Evolutionary conservation across 306 rosid genomes (phyloP).

Genomic region (Pterocarpus macrocarpus): DNA sequence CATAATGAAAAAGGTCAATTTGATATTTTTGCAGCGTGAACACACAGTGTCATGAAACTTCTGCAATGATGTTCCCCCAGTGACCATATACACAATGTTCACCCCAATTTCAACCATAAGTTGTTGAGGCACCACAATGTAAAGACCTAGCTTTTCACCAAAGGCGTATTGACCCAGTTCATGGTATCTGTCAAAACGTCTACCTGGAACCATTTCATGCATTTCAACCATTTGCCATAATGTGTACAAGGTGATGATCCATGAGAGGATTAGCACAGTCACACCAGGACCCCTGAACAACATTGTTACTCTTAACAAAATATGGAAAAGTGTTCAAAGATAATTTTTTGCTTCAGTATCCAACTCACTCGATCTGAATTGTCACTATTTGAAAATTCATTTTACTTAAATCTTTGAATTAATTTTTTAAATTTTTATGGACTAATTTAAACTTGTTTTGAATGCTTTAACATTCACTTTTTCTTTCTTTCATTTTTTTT

Average conservation of each 20-base stretch:
- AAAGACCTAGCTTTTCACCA: constrained; percentile 72
- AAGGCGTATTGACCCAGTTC: constrained; percentile 75
- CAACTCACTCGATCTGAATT: not conserved
- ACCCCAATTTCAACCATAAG: constrained; percentile 53
- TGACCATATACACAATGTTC: constrained; percentile 68
- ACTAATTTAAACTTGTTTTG: too few relatives aligned
- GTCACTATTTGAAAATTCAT: too few relatives aligned
- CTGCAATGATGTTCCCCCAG: constrained; percentile 65
- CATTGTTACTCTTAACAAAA: not conserved
- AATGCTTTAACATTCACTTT: too few relatives aligned
- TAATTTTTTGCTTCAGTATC: not conserved
- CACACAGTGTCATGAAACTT: constrained; percentile 56
- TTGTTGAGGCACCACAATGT: constrained; percentile 65
- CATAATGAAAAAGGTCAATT: constrained; percentile 62
- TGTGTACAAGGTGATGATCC: constrained; percentile 60
- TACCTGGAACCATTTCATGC: constrained; percentile 79
- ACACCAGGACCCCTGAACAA: constrained; percentile 69
- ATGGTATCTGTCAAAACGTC: constrained; percentile 51
- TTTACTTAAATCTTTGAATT: too few relatives aligned
- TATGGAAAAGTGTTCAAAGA: not conserved
- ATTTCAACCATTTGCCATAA: constrained; percentile 77
- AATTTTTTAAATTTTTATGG: too few relatives aligned
- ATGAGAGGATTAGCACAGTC: constrained; percentile 45
- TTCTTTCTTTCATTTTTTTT: not conserved
- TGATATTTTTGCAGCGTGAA: constrained; percentile 46